These are phyloP conservation scores for Grigorovia jiainica DNA, from an alignment of 805 yeast species.

Conservation along the genomic window DNA sequence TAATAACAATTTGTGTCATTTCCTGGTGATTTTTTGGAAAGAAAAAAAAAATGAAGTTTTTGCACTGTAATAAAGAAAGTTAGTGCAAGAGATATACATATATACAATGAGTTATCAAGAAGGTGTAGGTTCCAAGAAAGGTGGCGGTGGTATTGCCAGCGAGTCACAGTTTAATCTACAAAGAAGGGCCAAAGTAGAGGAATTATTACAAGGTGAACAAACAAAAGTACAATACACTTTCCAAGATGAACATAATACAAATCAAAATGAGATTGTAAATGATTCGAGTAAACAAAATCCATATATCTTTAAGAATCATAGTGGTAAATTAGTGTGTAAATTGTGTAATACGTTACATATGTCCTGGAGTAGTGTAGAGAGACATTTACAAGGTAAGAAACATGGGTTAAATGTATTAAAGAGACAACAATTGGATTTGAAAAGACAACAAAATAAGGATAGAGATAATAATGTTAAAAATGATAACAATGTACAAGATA, in stretches of 20 bases:
- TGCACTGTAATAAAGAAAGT: too few relatives aligned
- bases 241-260: slow-evolving; percentile 34
- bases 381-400: slow-evolving; percentile 77
- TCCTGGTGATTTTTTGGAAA: too few relatives aligned
- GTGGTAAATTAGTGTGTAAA: slow-evolving; percentile 79
- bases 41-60: too few relatives aligned
- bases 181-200: slow-evolving; percentile 56
- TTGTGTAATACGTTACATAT: slow-evolving; percentile 78
- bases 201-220: slow-evolving; percentile 39
- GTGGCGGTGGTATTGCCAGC: slow-evolving; percentile 84
- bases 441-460: neutral
- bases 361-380: slow-evolving; percentile 68
- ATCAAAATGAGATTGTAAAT: slow-evolving; percentile 8
- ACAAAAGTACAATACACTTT: slow-evolving; percentile 31
- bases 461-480: neutral
- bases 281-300: slow-evolving; percentile 41
- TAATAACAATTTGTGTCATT: too few relatives aligned
- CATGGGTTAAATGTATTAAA: slow-evolving; percentile 68
- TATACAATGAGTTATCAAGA: slow-evolving; percentile 90
- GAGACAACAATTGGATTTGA: slow-evolving; percentile 33
- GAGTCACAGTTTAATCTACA: slow-evolving; percentile 58
- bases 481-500: slow-evolving; percentile 2
- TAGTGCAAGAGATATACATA: too few relatives aligned
- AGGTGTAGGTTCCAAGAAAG: slow-evolving; percentile 83
- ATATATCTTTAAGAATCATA: slow-evolving; percentile 70